Evolutionary conservation across 352 stramenopile species (phyloP), one percentile per base, ranked within the genome.

Genomic region (Globisporangium barbulae): DNA sequence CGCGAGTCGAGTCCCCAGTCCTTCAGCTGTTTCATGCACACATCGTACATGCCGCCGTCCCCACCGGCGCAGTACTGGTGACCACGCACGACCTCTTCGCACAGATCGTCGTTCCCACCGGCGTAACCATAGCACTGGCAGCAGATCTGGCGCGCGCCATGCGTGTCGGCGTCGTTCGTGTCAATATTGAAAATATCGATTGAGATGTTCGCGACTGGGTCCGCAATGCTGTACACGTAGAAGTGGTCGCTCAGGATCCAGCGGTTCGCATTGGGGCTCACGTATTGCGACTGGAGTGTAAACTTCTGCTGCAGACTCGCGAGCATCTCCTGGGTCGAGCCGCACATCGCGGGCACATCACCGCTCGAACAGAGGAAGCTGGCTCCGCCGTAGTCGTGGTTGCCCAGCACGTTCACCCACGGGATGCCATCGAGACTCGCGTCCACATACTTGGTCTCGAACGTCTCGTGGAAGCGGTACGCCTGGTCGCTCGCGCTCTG

Each of bases 161-260:
- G 83, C 5, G 78, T 74, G 31, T 73, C 79, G 0, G 82, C 82
- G 53, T 88, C 78, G 66, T 89, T 96, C 56, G 82, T 92, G 67
- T 96, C 85, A 15, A 96, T 42, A 61, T 92, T 96, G 58, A 92
- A 96, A 35, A 95, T 87, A 53, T 95, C 87, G 17, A 48, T 48
- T 15, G 41, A 48, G 54, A 95, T 83, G 17, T 68, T 89, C 48
- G 92, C 70, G 53, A 76, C 81, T 10, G 72, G 78, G 56, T 90
- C 77, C n/a, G 70, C 62, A 42, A 95, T 74, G 21, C 72, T 79
- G 61, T 93, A 64, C 30, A 91, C 77, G 71, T 87, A 94, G 66
- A 93, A 96, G 67, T 92, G 85, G 53, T 89, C 87, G 0, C 71
- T 73, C 70, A 96, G 78, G 54, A 90, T 60, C 87, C 87, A 96